Conservation (phyloP, 2,329 filamentous ascomycete species). For the Colletotrichum sp. region DNA sequence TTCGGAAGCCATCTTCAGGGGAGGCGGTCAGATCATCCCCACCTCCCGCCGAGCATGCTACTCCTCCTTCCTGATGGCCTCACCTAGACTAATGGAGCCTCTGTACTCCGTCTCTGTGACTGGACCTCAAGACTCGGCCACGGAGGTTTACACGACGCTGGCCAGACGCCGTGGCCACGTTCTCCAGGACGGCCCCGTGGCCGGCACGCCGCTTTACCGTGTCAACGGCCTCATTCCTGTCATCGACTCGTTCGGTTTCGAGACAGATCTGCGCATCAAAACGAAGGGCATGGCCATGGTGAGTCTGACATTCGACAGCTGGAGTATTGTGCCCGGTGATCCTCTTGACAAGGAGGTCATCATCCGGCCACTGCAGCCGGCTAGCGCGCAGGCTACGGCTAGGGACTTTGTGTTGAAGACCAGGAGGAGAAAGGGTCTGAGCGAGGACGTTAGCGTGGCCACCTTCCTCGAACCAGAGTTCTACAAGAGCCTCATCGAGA, state of each 20-base stretch:
- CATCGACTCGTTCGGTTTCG: conserved; percentile 97
- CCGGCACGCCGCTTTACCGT: conserved; percentile 91
- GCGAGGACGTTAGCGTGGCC: conserved; percentile 93
- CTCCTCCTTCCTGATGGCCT: conserved; percentile 96
- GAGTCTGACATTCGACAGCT: conserved; percentile 91
- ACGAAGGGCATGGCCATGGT: conserved; percentile 93
- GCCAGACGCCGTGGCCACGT: conserved; percentile 90
- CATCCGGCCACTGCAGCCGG: conserved; percentile 84
- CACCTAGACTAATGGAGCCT: conserved; percentile 94
- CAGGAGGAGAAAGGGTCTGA: conserved; percentile 87
- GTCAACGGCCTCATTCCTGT: conserved; percentile 92
- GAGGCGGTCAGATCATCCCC: conserved; percentile 96
- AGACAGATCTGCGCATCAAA: conserved; percentile 95
- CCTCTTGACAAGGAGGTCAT: conserved; percentile 88
- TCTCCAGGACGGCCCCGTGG: conserved; percentile 90
- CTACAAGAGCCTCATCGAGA: conserved; percentile 86
- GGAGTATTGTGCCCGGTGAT: conserved; percentile 95
- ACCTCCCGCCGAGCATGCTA: conserved; percentile 93
- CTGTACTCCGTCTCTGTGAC: conserved; percentile 93
- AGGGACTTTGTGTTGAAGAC: conserved; percentile 98
- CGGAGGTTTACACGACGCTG: conserved; percentile 89
- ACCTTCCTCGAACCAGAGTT: conserved; percentile 97
- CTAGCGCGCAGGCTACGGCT: conserved; percentile 85
- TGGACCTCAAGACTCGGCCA: conserved; percentile 87
- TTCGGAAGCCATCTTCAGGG: conserved; percentile 89